A percentile compares a stretch with the other conserved stretches of the same genome.
phyloP scores from a whole-genome alignment of 2,329 filamentous ascomycete genomes.

The Fusarium domesticum region DNA sequence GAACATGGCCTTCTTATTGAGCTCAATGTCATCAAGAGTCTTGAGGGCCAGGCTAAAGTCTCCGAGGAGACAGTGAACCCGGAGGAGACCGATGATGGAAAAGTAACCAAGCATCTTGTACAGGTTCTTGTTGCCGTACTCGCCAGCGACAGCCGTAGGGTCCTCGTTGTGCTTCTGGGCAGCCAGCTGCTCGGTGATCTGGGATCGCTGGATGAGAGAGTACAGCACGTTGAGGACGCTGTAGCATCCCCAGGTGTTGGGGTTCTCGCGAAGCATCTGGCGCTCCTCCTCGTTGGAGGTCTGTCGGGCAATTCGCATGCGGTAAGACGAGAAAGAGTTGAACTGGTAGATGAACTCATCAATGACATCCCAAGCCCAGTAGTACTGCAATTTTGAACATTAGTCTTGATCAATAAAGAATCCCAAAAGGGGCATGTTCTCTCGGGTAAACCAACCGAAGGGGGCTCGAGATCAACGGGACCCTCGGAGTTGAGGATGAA shows the following conservation, averaged over 20 bases:
- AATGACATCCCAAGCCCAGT: conserved; percentile 99
- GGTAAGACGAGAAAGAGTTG: conserved; percentile 98
- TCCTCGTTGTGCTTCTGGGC: conserved; percentile 96
- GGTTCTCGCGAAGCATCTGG: conserved; percentile 87
- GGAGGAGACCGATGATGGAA: conserved; percentile 94
- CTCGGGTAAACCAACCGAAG: conserved; percentile 67
- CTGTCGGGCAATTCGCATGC: conserved; percentile 82
- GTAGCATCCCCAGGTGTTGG: conserved; percentile 99
- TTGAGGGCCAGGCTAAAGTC: conserved; percentile 98
- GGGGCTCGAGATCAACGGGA: conserved; percentile 95
- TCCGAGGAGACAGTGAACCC: conserved; percentile 92
- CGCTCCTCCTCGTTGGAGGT: conserved; percentile 89
- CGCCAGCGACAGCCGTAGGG: conserved; percentile 79
- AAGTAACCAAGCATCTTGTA: conserved; percentile 99
- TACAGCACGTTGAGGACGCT: conserved; percentile 98
- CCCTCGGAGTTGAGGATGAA: conserved; percentile 99
- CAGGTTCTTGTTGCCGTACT: conserved; percentile 89
- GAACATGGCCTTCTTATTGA: conserved; percentile 99
- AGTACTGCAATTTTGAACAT: conserved; percentile 64
- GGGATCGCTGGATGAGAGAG: conserved; percentile 95
- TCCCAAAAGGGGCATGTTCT: conserved; percentile 6
- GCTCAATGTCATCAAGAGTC: conserved; percentile 98
- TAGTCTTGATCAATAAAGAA: conserved; percentile 14
- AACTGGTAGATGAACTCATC: conserved; percentile 99
- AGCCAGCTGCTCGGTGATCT: conserved; percentile 95